Conservation (phyloP, 225 moss, liverwort and hornwort genomes). For the Thuidium tamariscinum region DNA sequence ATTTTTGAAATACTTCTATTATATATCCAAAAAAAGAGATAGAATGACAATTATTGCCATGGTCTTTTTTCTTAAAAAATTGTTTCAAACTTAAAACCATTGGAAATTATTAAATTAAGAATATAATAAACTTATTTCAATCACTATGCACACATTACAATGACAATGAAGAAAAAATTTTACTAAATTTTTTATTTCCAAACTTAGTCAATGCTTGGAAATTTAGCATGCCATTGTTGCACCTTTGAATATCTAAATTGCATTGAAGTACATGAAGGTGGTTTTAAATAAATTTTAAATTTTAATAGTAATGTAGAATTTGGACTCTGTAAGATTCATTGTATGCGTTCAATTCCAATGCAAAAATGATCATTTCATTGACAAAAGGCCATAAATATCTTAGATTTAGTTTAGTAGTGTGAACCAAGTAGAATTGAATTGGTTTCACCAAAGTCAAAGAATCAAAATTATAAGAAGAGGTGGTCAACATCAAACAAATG, state of each 20-base stretch:
- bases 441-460: neutral
- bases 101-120: neutral
- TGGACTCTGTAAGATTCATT: neutral
- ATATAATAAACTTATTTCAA: neutral
- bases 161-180: neutral
- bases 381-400: too few relatives aligned
- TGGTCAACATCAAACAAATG: neutral
- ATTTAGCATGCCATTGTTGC: neutral
- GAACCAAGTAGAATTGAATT: neutral
- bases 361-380: neutral
- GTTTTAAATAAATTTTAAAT: too few relatives aligned
- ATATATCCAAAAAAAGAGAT: fast-evolving
- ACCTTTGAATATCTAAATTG: neutral
- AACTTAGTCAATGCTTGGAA: neutral
- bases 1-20: neutral
- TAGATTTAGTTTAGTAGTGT: neutral
- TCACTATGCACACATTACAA: neutral
- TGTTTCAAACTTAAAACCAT: neutral
- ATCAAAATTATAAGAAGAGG: neutral
- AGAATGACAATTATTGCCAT: neutral
- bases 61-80: too few relatives aligned
- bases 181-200: neutral
- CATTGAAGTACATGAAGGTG: neutral
- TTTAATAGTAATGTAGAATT: neutral
- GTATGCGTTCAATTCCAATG: neutral